These are phyloP conservation scores for Amanita pallidorosea DNA, from an alignment of 768 basidiomycete genomes.

Conservation along the genomic window DNA sequence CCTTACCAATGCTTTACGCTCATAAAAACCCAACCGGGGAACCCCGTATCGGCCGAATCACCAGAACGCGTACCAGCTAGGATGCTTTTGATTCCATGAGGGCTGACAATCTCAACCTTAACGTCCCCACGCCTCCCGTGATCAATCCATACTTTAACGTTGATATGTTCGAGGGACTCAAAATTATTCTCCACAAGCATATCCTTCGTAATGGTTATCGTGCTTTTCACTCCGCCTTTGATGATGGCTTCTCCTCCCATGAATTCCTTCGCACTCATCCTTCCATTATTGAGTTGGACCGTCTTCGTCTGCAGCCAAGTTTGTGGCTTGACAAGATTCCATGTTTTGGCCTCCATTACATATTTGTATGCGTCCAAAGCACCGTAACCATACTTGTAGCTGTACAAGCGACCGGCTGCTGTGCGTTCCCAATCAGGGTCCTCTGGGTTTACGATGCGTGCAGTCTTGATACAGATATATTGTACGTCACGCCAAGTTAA, in stretches of 20 bases:
- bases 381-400: conserved; percentile 96
- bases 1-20: conserved; percentile 92
- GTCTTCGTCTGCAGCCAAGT: conserved; percentile 76
- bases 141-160: conserved; percentile 86
- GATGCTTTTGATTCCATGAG: conserved; percentile 76
- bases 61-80: conserved; percentile 60
- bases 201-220: conserved; percentile 53
- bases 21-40: conserved; percentile 98
- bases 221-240: conserved; percentile 52
- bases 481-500: conserved; percentile 96
- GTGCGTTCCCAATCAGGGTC: conserved; percentile 94
- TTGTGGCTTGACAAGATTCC: conserved; percentile 90
- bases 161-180: conserved; percentile 86
- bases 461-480: conserved; percentile 72
- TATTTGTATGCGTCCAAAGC: conserved; percentile 75
- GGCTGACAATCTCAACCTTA: conserved; percentile 82
- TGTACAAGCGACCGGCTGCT: conserved; percentile 48
- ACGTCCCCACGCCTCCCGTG: conserved; percentile 84
- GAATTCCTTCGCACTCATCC: conserved; percentile 45
- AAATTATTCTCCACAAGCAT: conserved; percentile 68
- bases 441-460: conserved; percentile 68
- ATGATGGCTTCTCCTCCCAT: conserved; percentile 59
- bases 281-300: conserved; percentile 53
- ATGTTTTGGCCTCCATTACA: conserved; percentile 69
- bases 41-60: conserved; percentile 62